Evolutionary conservation across 2,329 filamentous ascomycete genomes (phyloP), one percentile per base, ranked within the genome.

Genomic region (Scleromitrula shiraiana): DNA sequence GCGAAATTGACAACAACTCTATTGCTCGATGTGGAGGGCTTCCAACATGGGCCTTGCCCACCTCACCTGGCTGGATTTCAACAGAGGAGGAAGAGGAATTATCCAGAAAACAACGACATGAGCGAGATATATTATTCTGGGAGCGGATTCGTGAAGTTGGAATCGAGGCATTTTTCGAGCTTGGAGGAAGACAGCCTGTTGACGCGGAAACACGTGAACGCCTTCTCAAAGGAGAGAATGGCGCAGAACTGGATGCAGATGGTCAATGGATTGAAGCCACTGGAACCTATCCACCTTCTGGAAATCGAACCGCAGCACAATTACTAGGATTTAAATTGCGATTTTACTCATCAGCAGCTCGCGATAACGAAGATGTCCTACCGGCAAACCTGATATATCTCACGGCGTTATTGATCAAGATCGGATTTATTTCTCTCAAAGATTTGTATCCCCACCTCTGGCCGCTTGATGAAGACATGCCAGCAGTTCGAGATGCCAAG

Each of bases 301-400:
- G 94, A 24, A 98, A 96, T 64, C 80, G 84, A 36, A 88, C 94
- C 50, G 93, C 93, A 1, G 94, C 94, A 24, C 93, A 97, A 64
- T 76, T 98, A 3, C 80, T 98, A 12, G 93, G 93, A 4, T 98
- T 98, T 75, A 98, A 98, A 67, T 77, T 98, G 42, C 86, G 88
- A 12, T 98, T 95, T 66, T 98, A 98, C 63, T 85, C 88, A 33
- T 94, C 88, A 0, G 73, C 82, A 23, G 82, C 85, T 29, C 80
- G 91, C 48, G 80, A 87, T 51, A 76, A 82, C 46, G 72, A 77
- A 1, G 93, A 97, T 60, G 75, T 82, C 2, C 74, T 97, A 2
- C 93, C 93, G 0, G 87, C 93, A 32, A 98, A 98, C 58, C 74
- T 98, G 3, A 88, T 97, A 24, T 95, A 93, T 57, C 77, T 98